Evolutionary conservation across 1,284 basidiomycete species (phyloP).

Genomic region (Pseudozyma sp.): DNA sequence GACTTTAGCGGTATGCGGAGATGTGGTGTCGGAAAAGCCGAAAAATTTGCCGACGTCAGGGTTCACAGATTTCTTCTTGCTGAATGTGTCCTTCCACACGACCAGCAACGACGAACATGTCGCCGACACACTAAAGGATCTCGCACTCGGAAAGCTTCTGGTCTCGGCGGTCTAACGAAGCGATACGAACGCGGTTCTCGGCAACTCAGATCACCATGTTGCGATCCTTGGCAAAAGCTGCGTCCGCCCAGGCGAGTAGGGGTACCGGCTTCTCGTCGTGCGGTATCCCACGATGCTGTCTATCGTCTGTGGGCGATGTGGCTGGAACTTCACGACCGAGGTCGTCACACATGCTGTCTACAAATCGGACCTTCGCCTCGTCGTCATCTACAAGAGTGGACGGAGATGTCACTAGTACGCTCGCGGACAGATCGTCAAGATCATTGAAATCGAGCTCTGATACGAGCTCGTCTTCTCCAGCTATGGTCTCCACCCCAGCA

Average conservation of each 20-base stretch:
- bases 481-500: neutral
- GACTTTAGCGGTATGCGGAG: neutral
- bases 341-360: too few species aligned
- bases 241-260: neutral
- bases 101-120: constrained; percentile 6
- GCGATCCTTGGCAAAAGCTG: neutral
- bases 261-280: too few species aligned
- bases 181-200: neutral
- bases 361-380: too few species aligned
- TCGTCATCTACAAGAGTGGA: too few species aligned
- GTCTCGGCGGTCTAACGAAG: too few species aligned
- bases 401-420: too few species aligned
- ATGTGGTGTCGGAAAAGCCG: constrained; percentile 1
- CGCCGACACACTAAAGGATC: neutral
- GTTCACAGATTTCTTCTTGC: constrained; percentile 12
- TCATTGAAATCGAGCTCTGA: neutral
- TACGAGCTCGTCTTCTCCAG: neutral
- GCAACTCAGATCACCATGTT: neutral
- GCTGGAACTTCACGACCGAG: too few species aligned
- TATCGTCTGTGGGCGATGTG: too few species aligned
- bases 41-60: constrained; percentile 29
- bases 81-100: neutral
- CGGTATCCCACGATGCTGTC: neutral
- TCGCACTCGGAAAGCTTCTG: too few species aligned
- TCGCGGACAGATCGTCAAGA: too few species aligned